Evolutionary conservation across 495 filamentous ascomycete genomes (phyloP).

Genomic region (Margaritispora aquatica): DNA sequence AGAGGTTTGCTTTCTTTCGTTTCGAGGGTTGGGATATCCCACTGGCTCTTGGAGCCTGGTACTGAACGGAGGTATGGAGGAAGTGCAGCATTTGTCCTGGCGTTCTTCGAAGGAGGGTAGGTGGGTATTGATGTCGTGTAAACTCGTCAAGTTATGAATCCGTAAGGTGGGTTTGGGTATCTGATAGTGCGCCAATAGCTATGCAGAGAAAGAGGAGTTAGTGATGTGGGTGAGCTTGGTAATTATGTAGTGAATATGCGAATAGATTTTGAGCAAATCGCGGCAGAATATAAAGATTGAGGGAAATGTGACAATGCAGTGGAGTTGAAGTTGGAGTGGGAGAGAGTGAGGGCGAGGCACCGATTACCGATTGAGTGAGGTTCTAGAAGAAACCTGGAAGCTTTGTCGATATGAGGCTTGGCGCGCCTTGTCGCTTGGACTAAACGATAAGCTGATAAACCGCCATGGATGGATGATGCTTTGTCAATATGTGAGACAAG

Average conservation of each 20-base stretch:
- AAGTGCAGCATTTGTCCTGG: neutral
- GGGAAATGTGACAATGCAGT: too few relatives aligned
- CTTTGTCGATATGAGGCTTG: neutral
- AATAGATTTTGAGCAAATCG: too few relatives aligned
- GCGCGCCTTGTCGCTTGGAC: neutral
- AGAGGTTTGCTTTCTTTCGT: neutral
- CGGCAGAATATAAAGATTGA: too few relatives aligned
- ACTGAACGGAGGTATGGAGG: neutral
- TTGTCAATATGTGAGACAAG: too few relatives aligned
- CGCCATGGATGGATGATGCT: neutral
- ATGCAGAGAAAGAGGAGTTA: neutral
- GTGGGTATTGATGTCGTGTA: too few relatives aligned
- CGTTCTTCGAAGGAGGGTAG: neutral
- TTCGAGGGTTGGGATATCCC: neutral
- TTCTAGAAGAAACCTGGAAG: neutral
- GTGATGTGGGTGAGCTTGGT: neutral
- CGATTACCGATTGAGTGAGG: too few relatives aligned
- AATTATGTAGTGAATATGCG: too few relatives aligned
- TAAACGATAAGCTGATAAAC: conserved; percentile 2
- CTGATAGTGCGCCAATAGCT: too few relatives aligned
- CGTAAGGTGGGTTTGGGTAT: too few relatives aligned
- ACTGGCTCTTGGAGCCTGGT: neutral
- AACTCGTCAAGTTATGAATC: neutral
- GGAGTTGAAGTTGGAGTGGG: neutral
- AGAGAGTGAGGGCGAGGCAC: too few relatives aligned